Conservation (phyloP, 83 land plant genomes). For the Picea mariana region DNA sequence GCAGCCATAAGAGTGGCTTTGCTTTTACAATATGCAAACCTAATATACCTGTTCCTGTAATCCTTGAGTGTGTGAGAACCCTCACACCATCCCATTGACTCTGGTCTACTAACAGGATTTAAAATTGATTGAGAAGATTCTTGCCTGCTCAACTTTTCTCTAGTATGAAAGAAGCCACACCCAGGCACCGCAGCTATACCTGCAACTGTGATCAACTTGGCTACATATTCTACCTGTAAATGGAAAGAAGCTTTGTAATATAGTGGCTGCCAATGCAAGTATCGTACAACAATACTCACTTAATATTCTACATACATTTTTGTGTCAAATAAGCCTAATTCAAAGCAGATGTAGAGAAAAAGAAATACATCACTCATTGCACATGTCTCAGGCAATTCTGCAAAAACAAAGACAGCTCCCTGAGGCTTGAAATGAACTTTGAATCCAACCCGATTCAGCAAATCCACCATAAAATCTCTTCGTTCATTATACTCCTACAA, state of each 20-base stretch:
- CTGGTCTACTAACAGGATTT: neutral
- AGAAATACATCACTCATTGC: conserved; percentile 65
- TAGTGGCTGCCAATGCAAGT: neutral
- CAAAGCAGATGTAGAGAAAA: neutral
- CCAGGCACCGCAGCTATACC: conserved; percentile 97
- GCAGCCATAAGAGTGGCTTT: conserved; percentile 73
- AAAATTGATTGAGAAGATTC: neutral
- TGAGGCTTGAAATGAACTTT: conserved; percentile 69
- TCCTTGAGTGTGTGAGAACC: neutral
- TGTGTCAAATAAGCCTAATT: neutral
- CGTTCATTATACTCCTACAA: conserved; percentile 69
- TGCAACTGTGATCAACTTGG: conserved; percentile 60
- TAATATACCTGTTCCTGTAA: conserved; percentile 63
- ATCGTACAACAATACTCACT: neutral
- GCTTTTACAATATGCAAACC: conserved; percentile 95
- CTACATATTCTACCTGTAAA: conserved; percentile 80
- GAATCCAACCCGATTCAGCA: conserved; percentile 63
- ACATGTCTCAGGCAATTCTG: conserved; percentile 66
- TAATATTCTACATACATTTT: neutral
- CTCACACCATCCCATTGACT: neutral
- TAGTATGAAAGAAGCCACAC: conserved; percentile 74
- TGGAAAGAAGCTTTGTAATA: neutral
- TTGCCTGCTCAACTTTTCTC: conserved; percentile 2
- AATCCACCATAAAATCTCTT: conserved; percentile 52
- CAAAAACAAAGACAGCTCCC: conserved; percentile 93